Evolutionary conservation across 2,329 filamentous ascomycete genomes (phyloP).

Genomic region (Colletotrichum sp.): DNA sequence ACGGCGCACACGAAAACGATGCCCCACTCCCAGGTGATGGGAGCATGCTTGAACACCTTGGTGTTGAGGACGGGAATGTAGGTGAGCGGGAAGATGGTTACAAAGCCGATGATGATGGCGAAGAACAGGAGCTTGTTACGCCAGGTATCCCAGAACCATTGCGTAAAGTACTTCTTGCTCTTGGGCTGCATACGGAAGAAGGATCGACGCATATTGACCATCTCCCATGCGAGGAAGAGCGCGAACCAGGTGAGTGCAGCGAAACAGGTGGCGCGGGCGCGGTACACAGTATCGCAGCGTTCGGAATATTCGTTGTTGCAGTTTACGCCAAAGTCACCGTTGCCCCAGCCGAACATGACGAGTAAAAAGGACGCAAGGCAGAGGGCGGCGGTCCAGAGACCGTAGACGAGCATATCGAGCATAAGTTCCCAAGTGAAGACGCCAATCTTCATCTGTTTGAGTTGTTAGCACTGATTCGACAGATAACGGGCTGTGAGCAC

Average conservation of each 20-base stretch:
- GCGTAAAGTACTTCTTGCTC: constrained; percentile 63
- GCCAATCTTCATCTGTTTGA: constrained; percentile 43
- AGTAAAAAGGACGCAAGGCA: constrained; percentile 57
- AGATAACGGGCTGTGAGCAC: constrained; percentile 20
- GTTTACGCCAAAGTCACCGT: constrained; percentile 56
- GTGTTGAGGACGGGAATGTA: constrained; percentile 64
- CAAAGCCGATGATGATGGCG: constrained; percentile 51
- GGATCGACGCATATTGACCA: constrained; percentile 70
- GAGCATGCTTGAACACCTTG: constrained; percentile 60
- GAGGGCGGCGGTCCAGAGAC: constrained; percentile 68
- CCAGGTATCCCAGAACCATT: constrained; percentile 71
- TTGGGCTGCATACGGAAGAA: constrained; percentile 76
- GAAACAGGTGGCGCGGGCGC: constrained; percentile 74
- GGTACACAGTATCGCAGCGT: constrained; percentile 65
- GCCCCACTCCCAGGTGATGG: constrained; percentile 65
- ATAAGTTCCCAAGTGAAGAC: constrained; percentile 70
- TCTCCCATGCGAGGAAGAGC: constrained; percentile 77
- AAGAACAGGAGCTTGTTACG: constrained; percentile 74
- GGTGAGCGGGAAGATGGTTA: constrained; percentile 52
- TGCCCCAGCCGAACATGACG: constrained; percentile 54
- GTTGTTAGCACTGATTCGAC: not conserved
- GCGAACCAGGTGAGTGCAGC: constrained; percentile 76
- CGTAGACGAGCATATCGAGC: constrained; percentile 69
- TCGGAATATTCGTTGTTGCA: constrained; percentile 63
- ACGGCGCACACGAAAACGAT: constrained; percentile 58